Evolutionary conservation across 148 eudicot genomes (phyloP), one percentile per base, ranked within the genome.

Genomic region (Vaccinium vitisidaea): DNA sequence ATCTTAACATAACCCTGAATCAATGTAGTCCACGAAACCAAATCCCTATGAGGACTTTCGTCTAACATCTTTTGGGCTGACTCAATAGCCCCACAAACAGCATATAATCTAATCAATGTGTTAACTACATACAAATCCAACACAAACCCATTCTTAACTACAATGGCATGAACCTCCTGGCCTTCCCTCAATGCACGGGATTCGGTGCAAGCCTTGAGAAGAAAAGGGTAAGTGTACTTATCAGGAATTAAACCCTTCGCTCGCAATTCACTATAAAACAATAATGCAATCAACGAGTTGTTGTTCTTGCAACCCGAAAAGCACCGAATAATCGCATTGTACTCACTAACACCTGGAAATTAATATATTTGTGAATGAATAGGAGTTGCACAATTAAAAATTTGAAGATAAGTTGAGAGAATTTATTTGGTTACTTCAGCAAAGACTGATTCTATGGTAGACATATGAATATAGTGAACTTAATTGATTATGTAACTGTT

Each of bases 11-110:
- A 88, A 43, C 85, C 87, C 80, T 88, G 89, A 85, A 88, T 88
- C 85, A 88, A 73, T 4, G 83, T 82, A n/a, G 89, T 88, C 89
- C 89, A 88, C 0, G 87, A 78, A 69, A 88, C 87, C 86, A 88
- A 85, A 61, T 88, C 89, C 81, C 82, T 21, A 14, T 73, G 36
- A 73, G 81, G 25, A 80, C 87, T 80, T 83, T 25, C 71, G 79
- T 83, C 87, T 56, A 88, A 88, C 77, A 85, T 61, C 77, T 50
- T 83, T 23, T 43, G 77, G 8, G 36, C 85, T 14, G 61, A 73
- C 21, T 53, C 80, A 8, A 85, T 65, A 50, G 7, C 53, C 80
- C 87, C 87, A 78, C 84, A 83, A 73, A 82, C 87, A 8, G 83
- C 81, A 83, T 88, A 88, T 21, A 88, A 69, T 11, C 86, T 83